Evolutionary conservation across 371 early-diverging fungal species (phyloP).

Genomic region (Mortierella polycephala): DNA sequence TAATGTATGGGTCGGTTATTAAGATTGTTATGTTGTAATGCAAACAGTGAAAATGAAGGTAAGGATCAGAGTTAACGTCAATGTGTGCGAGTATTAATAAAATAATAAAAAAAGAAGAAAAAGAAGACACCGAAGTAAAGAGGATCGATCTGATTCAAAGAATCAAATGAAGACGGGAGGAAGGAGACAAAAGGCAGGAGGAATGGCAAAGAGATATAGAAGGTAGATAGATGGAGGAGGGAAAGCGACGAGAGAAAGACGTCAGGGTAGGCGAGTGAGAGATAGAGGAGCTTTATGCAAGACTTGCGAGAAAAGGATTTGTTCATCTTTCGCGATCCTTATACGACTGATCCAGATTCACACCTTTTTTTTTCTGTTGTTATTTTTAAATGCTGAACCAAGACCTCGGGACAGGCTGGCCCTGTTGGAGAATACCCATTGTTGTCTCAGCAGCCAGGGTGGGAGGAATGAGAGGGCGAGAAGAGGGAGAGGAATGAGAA

Average conservation of each 20-base stretch:
- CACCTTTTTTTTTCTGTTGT: too few species aligned
- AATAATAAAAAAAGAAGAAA: neutral
- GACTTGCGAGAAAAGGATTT: neutral
- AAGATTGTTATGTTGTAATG: neutral
- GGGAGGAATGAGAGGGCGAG: neutral
- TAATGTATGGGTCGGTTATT: neutral
- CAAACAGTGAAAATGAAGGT: neutral
- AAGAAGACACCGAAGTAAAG: neutral
- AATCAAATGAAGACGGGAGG: neutral
- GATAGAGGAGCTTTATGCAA: neutral
- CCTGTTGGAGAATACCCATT: too few species aligned
- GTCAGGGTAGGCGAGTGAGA: too few species aligned
- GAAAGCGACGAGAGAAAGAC: neutral
- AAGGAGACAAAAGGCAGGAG: neutral
- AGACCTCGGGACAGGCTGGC: too few species aligned
- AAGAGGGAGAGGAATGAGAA: neutral
- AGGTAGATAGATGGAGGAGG: neutral
- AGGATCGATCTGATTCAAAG: too few species aligned
- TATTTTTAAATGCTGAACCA: too few species aligned
- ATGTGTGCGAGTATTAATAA: too few species aligned
- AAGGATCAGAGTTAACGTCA: neutral
- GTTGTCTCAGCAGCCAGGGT: too few species aligned
- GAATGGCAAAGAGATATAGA: neutral
- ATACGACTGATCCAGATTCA: too few species aligned
- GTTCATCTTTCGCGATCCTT: too few species aligned